Conservation (phyloP, 148 eudicot genomes). For the Rhododendron ovatum region DNA sequence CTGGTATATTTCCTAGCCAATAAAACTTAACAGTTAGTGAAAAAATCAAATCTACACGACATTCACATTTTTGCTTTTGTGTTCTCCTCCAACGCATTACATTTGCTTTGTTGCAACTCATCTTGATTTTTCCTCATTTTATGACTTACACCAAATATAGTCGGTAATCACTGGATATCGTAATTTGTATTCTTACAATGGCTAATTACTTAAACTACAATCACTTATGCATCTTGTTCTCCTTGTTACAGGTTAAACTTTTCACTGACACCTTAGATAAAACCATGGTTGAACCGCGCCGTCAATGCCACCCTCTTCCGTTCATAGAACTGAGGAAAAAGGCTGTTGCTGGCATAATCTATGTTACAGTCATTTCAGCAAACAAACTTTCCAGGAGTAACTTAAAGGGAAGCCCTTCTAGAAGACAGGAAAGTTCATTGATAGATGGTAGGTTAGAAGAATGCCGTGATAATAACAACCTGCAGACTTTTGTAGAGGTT, state of each 20-base stretch:
- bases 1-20: constrained; percentile 44
- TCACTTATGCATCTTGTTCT: not conserved
- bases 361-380: constrained; percentile 69
- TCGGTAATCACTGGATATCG: no score
- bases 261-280: constrained; percentile 64
- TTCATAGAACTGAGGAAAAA: constrained; percentile 62
- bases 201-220: no score
- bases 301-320: constrained; percentile 68
- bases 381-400: constrained; percentile 46
- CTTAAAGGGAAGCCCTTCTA: constrained; percentile 50
- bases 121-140: no score
- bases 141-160: no score
- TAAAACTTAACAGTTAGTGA: not conserved
- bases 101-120: not conserved
- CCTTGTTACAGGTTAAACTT: constrained; percentile 59
- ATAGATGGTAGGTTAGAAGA: constrained; percentile 38
- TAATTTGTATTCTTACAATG: not conserved
- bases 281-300: constrained; percentile 98
- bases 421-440: constrained; percentile 28
- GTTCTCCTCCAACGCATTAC: not conserved
- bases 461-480: constrained; percentile 31
- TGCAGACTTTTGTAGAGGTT: constrained; percentile 86
- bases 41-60: no score
- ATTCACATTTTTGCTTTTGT: not conserved
- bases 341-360: constrained; percentile 80